Base-by-base conservation (phyloP, 345 rosid species). In the Citrus maxima region DNA sequence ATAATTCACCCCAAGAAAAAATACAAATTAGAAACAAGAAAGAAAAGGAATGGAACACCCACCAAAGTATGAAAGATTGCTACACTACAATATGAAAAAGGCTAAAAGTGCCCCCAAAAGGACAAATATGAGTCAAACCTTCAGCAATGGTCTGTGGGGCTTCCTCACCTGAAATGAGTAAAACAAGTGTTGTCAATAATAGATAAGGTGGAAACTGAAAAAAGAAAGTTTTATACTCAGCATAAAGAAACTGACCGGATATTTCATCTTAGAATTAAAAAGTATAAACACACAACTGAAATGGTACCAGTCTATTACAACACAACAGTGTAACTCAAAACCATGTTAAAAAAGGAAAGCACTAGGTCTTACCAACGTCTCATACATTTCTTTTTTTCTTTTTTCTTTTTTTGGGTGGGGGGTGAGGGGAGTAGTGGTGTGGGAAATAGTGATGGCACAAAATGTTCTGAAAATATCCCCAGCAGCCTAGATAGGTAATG, bases 101-200 rank as follows among this genome's bases (percentile, higher is more conserved):
- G 63, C 28, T 25, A 73, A 18, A 49, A 80, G 49, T 46, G 54
- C 10, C 37, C 5, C 22, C 4, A 27, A 38, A 19, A 34, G 28
- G 40, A 16, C 14, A 59, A 56, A 27, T 71, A 54, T 70, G 67
- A 78, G 38, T 8, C 86, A 32, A 77, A 92, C 93, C 92, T 88
- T 88, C 75, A 90, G 71, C 51, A 91, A 76, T 54, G 93, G 93
- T 38, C 90, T 83, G 27, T 92, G 93, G 64, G 42, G 93, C 83
- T 88, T 89, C 90, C 88, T 93, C 73, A 92, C 93, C 99, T 95
- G 93, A 77, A 81, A 76, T 49, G 14, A 35, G 80, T 75, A 61
- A 37, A 80, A 55, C 30, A 35, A 59, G 25, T 75, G 58, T 34
- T 13, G 37, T 49, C 46, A 67, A 37, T 73, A 73, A 38, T 34